A percentile compares a stretch with the other conserved stretches of the same genome.
These are phyloP conservation scores for Xylariaceae sp. DNA, from an alignment of 2,329 filamentous ascomycete genomes.

Conservation along the genomic window DNA sequence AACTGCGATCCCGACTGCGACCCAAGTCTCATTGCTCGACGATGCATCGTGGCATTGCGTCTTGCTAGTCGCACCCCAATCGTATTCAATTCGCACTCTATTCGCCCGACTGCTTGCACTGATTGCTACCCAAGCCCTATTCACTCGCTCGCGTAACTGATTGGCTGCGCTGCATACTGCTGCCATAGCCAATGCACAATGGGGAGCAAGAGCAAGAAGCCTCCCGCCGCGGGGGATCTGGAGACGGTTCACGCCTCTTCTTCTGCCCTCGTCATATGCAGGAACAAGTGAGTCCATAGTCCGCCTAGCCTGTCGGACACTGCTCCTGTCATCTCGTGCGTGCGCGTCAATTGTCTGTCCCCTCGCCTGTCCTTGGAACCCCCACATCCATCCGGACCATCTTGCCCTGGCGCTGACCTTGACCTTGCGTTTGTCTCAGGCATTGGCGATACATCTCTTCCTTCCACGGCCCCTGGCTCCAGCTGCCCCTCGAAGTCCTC, in stretches of 20 bases:
- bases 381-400: conserved; percentile 8
- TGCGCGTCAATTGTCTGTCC: conserved; percentile 4
- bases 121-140: no score
- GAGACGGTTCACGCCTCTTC: conserved; percentile 29
- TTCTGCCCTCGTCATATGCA: conserved; percentile 57
- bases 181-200: conserved; percentile 30
- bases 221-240: conserved; percentile 16
- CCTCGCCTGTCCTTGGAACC: no score
- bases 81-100: no score
- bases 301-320: background rate
- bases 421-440: conserved; percentile 38
- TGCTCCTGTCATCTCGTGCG: background rate
- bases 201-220: conserved; percentile 47
- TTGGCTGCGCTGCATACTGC: background rate
- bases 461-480: conserved; percentile 80
- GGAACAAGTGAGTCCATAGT: conserved; percentile 60
- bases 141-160: no score
- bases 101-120: no score
- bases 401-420: conserved; percentile 1
- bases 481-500: conserved; percentile 73
- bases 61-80: no score
- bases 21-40: no score
- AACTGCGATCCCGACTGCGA: no score
- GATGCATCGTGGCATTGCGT: no score
- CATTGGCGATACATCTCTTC: conserved; percentile 84